Percentiles rank a stretch among this genome's conserved stretches.
These are phyloP conservation scores for Talaromyces sp. DNA, from an alignment of 2,329 filamentous ascomycete genomes.

Conservation along the genomic window DNA sequence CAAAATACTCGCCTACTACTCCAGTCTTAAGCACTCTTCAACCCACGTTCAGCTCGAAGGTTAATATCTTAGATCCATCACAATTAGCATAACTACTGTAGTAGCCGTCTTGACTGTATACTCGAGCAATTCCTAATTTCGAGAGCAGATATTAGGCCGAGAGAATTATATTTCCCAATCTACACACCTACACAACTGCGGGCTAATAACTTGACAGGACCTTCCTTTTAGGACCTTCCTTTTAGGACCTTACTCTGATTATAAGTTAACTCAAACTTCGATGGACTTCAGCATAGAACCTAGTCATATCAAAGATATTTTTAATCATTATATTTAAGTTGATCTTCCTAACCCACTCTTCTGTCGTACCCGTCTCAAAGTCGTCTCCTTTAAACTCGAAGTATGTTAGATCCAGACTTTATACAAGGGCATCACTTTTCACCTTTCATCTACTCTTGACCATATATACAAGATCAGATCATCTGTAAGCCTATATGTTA, in stretches of 20 bases:
- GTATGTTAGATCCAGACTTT: too few relatives aligned
- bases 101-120: not conserved
- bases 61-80: constrained; percentile 4
- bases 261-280: constrained; percentile 3
- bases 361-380: not conserved
- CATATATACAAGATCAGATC: too few relatives aligned
- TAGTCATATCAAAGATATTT: constrained; percentile 6
- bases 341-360: not conserved
- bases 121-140: constrained; percentile 6
- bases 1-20: not conserved
- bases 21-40: constrained; percentile 5
- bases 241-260: not conserved
- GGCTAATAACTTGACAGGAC: too few relatives aligned
- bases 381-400: constrained; percentile 4
- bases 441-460: too few relatives aligned
- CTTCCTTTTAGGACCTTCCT: too few relatives aligned
- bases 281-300: constrained; percentile 4
- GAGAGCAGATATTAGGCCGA: not conserved
- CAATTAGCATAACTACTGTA: not conserved
- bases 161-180: not conserved
- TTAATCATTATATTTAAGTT: not conserved
- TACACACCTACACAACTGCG: not conserved
- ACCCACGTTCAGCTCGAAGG: not conserved
- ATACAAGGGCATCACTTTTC: too few relatives aligned
- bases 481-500: too few relatives aligned